These are phyloP conservation scores for Pistacia integerrima DNA, from an alignment of 345 rosid genomes.

Conservation along the genomic window DNA sequence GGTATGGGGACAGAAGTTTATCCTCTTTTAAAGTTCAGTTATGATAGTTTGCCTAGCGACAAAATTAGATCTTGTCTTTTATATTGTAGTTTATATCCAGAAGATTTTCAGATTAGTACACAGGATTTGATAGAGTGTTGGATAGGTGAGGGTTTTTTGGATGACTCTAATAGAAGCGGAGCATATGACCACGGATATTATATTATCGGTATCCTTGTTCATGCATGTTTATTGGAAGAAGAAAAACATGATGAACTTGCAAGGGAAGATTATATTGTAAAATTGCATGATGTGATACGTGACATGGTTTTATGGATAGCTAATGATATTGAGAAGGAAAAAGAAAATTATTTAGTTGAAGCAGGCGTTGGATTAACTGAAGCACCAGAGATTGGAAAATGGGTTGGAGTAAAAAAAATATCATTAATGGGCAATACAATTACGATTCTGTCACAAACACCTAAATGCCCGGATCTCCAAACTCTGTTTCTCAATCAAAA, in stretches of 20 bases:
- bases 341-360: conserved; percentile 18
- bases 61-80: neutral
- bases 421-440: conserved; percentile 29
- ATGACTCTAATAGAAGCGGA: neutral
- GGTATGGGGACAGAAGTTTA: neutral
- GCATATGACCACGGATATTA: neutral
- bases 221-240: neutral
- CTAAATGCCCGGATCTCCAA: conserved; percentile 27
- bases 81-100: conserved; percentile 2
- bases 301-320: conserved; percentile 31
- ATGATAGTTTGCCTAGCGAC: neutral
- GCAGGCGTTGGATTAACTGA: conserved; percentile 4
- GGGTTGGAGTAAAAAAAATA: conserved; percentile 22
- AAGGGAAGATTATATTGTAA: conserved; percentile 6
- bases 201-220: neutral
- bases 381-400: conserved; percentile 19
- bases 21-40: neutral
- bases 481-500: conserved; percentile 24
- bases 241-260: neutral
- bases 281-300: conserved; percentile 41
- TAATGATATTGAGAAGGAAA: neutral
- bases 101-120: neutral
- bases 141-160: neutral
- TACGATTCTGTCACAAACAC: conserved; percentile 7
- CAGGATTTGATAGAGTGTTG: neutral